Base-by-base conservation (phyloP, 2,329 filamentous ascomycete genomes). In the Elsinoe necatrix region DNA sequence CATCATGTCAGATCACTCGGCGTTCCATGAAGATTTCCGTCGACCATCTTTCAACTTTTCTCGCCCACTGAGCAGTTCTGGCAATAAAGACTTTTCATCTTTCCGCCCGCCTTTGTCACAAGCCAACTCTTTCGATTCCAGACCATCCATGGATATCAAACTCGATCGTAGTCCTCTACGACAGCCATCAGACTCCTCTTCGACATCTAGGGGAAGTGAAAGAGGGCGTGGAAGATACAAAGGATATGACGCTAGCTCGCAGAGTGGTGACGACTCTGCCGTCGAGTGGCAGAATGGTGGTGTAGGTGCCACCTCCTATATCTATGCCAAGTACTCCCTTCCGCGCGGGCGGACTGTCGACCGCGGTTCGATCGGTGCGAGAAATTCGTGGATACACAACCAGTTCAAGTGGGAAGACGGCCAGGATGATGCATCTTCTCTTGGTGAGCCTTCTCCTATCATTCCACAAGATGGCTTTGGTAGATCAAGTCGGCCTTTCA, bases 11-110 rank as follows among this genome's bases (percentile, higher is more conserved):
- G 89, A 95, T 60, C 81, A 82, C 52, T 95, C 90, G 1, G 78
- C 79, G 43, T 56, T 47, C n/a, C 79, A 73, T 48, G 77, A 65
- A 16, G 72, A 75, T 27, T 71, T 90, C 34, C 82, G 85, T 11
- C 81, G 85, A 14, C 87, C 89, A 0, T 83, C 87, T 0, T 92
- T 95, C 72, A 97, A 98, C 71, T 97, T 97, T 69, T 97, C 93
- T 0, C 81, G 93, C 42, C 93, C 93, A 0, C 73, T 95, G 59
- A 96, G 92, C 69, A 80, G 85, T 66, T 80, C 83, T 59, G 72
- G 75, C 29, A 66, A 62, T 51, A 65, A 63, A 29, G 65, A 57
- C 43, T 52, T 51, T 51, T 23, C 55, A 12, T 8, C 20, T 20
- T 57, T 57, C 42, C 41, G 54, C 5, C 42, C 37, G 23, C 72